Percentiles rank a stretch among this genome's conserved stretches.
Conservation (phyloP, 1,284 basidiomycete species). For the Caloboletus inedulis region DNA sequence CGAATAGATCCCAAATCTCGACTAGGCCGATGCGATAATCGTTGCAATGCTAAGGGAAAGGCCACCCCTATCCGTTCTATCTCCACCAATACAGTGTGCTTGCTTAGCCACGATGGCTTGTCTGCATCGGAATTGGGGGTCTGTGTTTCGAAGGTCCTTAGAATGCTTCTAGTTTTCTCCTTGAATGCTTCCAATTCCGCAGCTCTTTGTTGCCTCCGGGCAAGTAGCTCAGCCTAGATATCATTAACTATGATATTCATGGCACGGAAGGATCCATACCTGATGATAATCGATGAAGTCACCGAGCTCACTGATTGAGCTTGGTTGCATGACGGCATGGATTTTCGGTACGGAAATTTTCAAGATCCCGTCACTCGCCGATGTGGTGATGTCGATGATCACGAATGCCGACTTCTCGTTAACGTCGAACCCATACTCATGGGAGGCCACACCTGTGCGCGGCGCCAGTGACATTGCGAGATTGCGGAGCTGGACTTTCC, state of each 20-base stretch:
- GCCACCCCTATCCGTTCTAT: slow-evolving; percentile 78
- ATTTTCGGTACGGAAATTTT: slow-evolving; percentile 67
- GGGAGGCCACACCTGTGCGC: slow-evolving; percentile 37
- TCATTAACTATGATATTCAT: slow-evolving; percentile 4
- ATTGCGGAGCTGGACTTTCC: slow-evolving; percentile 67
- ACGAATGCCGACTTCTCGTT: slow-evolving; percentile 79
- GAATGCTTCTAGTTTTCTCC: slow-evolving; percentile 68
- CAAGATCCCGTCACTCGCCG: slow-evolving; percentile 40
- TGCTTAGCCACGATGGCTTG: slow-evolving; percentile 59
- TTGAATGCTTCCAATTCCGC: slow-evolving; percentile 79
- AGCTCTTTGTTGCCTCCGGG: slow-evolving; percentile 69
- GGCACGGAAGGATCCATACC: slow-evolving; percentile 38
- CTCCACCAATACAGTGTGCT: slow-evolving; percentile 61
- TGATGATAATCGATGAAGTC: slow-evolving; percentile 84
- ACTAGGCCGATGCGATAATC: slow-evolving; percentile 41
- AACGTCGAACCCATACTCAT: slow-evolving; percentile 46
- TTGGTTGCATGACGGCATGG: slow-evolving; percentile 90
- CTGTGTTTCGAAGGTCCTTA: slow-evolving; percentile 70
- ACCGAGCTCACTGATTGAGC: slow-evolving; percentile 82
- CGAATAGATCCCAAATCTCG: slow-evolving; percentile 49
- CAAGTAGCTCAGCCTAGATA: slow-evolving; percentile 65
- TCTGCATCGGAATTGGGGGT: slow-evolving; percentile 41
- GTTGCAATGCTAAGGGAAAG: slow-evolving; percentile 68
- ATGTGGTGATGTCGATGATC: slow-evolving; percentile 60
- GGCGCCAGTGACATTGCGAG: slow-evolving; percentile 72